Evolutionary conservation across 139 green algal genomes (phyloP).

Genomic region (Penium margaritaceum): DNA sequence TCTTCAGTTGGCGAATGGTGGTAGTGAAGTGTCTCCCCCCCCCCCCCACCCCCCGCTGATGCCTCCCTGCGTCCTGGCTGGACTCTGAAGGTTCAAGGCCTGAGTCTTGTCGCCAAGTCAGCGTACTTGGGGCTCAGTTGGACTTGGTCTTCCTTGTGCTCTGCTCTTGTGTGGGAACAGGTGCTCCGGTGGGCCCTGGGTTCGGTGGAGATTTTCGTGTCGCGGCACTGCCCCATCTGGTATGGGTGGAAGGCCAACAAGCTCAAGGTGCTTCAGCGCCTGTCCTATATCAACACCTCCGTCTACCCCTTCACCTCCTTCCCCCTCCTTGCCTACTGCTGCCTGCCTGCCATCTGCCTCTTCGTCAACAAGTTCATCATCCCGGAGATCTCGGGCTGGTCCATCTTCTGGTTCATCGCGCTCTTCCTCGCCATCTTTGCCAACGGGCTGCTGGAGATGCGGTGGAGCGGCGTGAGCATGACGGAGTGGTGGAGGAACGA

Average conservation of each 20-base stretch:
- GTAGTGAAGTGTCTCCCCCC: no score
- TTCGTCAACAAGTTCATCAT: slow-evolving; percentile 41
- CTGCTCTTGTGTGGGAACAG: no score
- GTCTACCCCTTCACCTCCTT: slow-evolving; percentile 39
- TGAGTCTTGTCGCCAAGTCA: no score
- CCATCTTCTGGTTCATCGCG: slow-evolving; percentile 23
- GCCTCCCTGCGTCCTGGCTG: no score
- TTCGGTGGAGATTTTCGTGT: slow-evolving; percentile 36
- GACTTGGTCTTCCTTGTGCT: no score
- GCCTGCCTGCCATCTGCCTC: slow-evolving; percentile 32
- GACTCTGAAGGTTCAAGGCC: no score
- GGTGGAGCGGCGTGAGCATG: slow-evolving; percentile 31
- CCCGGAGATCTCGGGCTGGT: background rate
- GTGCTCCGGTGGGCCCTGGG: slow-evolving; percentile 27
- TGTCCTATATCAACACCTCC: slow-evolving; percentile 27
- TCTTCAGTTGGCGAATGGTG: no score
- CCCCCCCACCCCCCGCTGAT: no score
- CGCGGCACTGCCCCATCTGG: slow-evolving; percentile 16
- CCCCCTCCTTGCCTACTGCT: slow-evolving; percentile 34
- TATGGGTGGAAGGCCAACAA: background rate
- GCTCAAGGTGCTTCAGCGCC: slow-evolving; percentile 23
- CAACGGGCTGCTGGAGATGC: slow-evolving; percentile 26
- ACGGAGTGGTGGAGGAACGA: slow-evolving; percentile 38
- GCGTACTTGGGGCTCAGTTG: no score
- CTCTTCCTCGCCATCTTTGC: slow-evolving; percentile 33